A percentile compares a stretch with the other conserved stretches of the same genome.
phyloP scores from a whole-genome alignment of 2,329 filamentous ascomycete species.

The Arthroderma uncinatum region DNA sequence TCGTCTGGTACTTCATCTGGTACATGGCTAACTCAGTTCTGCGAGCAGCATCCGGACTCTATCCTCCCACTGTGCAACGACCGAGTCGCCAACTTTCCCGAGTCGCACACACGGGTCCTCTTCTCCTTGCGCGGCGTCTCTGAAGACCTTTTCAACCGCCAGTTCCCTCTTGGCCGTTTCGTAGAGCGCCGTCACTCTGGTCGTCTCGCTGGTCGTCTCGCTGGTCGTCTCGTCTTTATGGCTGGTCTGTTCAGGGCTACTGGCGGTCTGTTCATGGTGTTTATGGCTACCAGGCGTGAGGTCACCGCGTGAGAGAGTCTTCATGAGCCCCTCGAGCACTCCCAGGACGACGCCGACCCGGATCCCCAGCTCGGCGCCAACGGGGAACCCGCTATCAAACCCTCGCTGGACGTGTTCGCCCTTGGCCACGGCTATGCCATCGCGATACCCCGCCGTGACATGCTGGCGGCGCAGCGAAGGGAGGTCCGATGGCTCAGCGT shows the following conservation, averaged over 20 bases:
- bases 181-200: conserved; percentile 24
- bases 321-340: conserved; percentile 58
- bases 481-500: conserved; percentile 53
- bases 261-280: no score
- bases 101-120: conserved; percentile 9
- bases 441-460: conserved; percentile 77
- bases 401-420: conserved; percentile 65
- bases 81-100: conserved; percentile 11
- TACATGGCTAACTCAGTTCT: neutral
- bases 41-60: conserved; percentile 44
- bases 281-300: conserved; percentile 19
- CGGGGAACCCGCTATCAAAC: conserved; percentile 80
- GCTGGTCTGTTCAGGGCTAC: no score
- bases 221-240: no score
- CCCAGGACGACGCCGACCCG: conserved; percentile 66
- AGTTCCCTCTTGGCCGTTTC: conserved; percentile 14
- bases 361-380: conserved; percentile 71
- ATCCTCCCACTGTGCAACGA: conserved; percentile 14
- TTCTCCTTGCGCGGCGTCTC: conserved; percentile 1
- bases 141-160: conserved; percentile 13
- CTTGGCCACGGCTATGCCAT: conserved; percentile 71
- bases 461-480: conserved; percentile 64
- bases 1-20: no score
- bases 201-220: no score
- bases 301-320: conserved; percentile 20